Evolutionary conservation across 2,329 filamentous ascomycete genomes (phyloP), one percentile per base, ranked within the genome.

Genomic region (Diaporthe ilicicola): DNA sequence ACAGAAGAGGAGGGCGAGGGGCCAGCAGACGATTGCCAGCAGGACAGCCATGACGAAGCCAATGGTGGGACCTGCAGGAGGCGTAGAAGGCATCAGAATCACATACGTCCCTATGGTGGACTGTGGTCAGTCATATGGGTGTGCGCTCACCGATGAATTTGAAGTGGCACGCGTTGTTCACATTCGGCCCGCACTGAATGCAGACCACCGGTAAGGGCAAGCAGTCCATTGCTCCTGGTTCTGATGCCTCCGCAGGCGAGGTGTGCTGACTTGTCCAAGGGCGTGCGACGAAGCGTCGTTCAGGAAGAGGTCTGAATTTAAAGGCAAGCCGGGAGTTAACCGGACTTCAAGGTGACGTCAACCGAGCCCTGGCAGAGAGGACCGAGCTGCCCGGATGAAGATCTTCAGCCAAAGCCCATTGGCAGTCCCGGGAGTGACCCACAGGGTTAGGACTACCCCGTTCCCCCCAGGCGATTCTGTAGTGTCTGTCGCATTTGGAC

Each of bases 151-250:
- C 70, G 24, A 72, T 42, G 24, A 69, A 22, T 32, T 72, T 72
- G 22, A 72, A 72, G 66, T 72, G 70, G 42, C 70, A 71, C 6
- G 70, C 50, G 50, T 71, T 71, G 42, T 71, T 71, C 9, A 69
- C 70, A 10, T 56, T 56, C 29, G 70, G 70, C 5, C 70, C 66
- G 32, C 70, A 72, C 27, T 72, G 70, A 24, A 72, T 72, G 39
- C 70, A 72, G 13, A 70, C 67, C 22, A 71, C 70, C 10, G 66
- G 70, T 3, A 72, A 54, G 4, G 70, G 70, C 7, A 69, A 66
- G 44, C 68, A 61, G 15, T 67, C 66, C 70, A 72, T 72, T 12
- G 65, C 39, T n/a, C 55, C 24, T 17, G 19, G 22, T 70, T 13
- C 10, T 19, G n/a, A 19, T n/a, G 17, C 12, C 19, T 32, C 10